phyloP scores from a whole-genome alignment of 1,139 yeast species.

The Blastobotrys raffinosifermentans region DNA sequence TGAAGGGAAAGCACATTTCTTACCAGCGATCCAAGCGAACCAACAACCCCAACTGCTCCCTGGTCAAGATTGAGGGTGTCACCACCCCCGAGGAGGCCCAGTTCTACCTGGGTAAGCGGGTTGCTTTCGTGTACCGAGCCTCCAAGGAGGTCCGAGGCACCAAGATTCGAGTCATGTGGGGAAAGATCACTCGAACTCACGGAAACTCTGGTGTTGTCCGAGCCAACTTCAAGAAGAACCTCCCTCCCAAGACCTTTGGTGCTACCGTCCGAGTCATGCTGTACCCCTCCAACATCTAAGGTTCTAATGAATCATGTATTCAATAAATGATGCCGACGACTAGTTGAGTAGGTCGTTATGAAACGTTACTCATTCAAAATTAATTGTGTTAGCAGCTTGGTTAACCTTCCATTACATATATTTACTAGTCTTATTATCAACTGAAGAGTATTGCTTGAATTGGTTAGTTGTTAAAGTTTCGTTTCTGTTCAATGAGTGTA shows the following conservation, averaged over 20 bases:
- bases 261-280: constrained; percentile 99
- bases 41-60: constrained; percentile 97
- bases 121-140: constrained; percentile 99
- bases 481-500: too few species aligned
- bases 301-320: too few species aligned
- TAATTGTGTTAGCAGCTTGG: too few species aligned
- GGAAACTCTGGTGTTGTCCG: constrained; percentile 98
- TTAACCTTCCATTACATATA: too few species aligned
- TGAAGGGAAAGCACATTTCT: constrained; percentile 52
- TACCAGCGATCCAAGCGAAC: constrained; percentile 99
- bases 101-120: constrained; percentile 99
- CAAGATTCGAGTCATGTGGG: constrained; percentile 99
- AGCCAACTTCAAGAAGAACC: constrained; percentile 98
- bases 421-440: too few species aligned
- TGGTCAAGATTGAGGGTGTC: constrained; percentile 94
- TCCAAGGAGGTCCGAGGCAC: constrained; percentile 97
- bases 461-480: too few species aligned
- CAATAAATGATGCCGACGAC: too few species aligned
- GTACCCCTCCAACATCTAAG: constrained; percentile 99
- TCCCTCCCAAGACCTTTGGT: constrained; percentile 99
- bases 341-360: too few species aligned
- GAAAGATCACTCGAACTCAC: constrained; percentile 89
- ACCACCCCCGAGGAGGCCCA: constrained; percentile 86
- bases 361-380: too few species aligned
- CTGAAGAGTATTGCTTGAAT: too few species aligned